Conservation (phyloP, 1,139 yeast species). For the Spathaspora sp. region DNA sequence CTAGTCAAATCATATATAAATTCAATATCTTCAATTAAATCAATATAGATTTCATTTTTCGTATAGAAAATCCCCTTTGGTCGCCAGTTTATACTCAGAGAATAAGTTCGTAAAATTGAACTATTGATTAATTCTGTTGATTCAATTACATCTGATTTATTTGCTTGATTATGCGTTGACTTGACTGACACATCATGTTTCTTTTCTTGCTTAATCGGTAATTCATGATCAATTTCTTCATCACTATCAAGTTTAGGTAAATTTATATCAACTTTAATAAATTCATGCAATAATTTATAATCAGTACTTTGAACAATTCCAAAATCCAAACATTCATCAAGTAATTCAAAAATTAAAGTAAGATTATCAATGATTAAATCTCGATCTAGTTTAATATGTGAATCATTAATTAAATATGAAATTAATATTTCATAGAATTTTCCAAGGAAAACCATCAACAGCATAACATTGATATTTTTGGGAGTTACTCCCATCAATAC, state of each 20-base stretch:
- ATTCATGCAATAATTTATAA: constrained; percentile 44
- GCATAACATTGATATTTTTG: constrained; percentile 42
- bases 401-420: constrained; percentile 27
- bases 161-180: constrained; percentile 44
- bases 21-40: constrained; percentile 41
- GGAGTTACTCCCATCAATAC: constrained; percentile 32
- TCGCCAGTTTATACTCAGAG: constrained; percentile 47
- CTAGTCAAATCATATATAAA: constrained; percentile 38
- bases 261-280: constrained; percentile 41
- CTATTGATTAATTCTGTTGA: constrained; percentile 49
- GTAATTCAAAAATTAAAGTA: constrained; percentile 38
- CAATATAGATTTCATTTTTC: constrained; percentile 47
- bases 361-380: constrained; percentile 42
- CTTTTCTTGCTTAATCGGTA: constrained; percentile 13
- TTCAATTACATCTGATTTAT: constrained; percentile 30
- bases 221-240: constrained; percentile 9
- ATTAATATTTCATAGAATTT: constrained; percentile 31
- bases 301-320: constrained; percentile 47
- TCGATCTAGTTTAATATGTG: constrained; percentile 17
- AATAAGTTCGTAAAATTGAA: constrained; percentile 49
- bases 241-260: constrained; percentile 23
- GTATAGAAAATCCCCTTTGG: constrained; percentile 50
- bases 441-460: constrained; percentile 36
- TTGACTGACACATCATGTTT: constrained; percentile 21
- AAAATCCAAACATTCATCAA: constrained; percentile 49